A percentile compares a stretch with the other conserved stretches of the same genome.
Conservation (phyloP, 2,329 filamentous ascomycete genomes). For the Aspergillus sp. region DNA sequence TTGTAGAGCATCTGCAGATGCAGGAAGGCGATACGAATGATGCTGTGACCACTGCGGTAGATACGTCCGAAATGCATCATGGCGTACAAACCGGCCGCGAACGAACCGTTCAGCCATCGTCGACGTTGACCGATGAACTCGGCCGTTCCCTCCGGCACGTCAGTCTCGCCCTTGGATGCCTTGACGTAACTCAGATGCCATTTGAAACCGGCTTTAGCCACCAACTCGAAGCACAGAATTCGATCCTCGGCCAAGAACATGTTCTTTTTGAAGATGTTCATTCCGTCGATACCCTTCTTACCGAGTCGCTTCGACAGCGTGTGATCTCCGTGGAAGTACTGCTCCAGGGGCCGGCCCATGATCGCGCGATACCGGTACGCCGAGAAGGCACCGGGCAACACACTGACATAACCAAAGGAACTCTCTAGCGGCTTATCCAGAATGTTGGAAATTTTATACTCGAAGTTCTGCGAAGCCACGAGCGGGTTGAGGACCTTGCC, state of each 20-base stretch:
- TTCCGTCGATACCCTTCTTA: slow-evolving; percentile 99
- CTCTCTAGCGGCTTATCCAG: slow-evolving; percentile 96
- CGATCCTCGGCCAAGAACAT: slow-evolving; percentile 99
- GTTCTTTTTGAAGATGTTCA: slow-evolving; percentile 99
- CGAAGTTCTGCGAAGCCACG: slow-evolving; percentile 97
- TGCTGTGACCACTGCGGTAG: slow-evolving; percentile 98
- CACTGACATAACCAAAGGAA: slow-evolving; percentile 95
- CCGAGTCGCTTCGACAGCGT: slow-evolving; percentile 91
- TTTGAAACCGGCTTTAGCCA: slow-evolving; percentile 97
- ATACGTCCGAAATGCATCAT: slow-evolving; percentile 98
- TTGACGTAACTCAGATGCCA: slow-evolving; percentile 99
- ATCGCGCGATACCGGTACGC: slow-evolving; percentile 97
- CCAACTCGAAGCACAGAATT: slow-evolving; percentile 98
- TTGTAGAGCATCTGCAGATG: slow-evolving; percentile 97
- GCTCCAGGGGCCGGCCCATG: slow-evolving; percentile 93
- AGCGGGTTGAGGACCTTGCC: slow-evolving; percentile 86
- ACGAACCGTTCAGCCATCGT: slow-evolving; percentile 98
- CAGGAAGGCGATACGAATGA: slow-evolving; percentile 98
- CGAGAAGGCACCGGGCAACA: slow-evolving; percentile 97
- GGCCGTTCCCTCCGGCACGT: slow-evolving; percentile 92
- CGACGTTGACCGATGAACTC: slow-evolving; percentile 98
- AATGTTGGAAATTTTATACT: slow-evolving; percentile 99
- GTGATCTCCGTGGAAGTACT: slow-evolving; percentile 99
- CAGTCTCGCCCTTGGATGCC: slow-evolving; percentile 96
- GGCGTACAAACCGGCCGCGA: slow-evolving; percentile 93